Base-by-base conservation (phyloP, 116 monocot genomes). In the Posidonia oceanica region DNA sequence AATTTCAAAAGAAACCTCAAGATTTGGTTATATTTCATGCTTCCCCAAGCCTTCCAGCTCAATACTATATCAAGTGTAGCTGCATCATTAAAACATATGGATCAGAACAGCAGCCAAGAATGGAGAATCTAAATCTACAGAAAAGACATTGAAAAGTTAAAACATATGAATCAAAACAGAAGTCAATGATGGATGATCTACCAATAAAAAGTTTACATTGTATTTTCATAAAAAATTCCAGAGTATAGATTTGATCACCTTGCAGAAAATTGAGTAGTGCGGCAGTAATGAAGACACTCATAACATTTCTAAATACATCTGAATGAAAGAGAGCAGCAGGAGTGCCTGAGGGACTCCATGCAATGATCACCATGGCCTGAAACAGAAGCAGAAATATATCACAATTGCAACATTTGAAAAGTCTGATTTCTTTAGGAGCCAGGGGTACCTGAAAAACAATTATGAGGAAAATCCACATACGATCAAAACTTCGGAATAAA, bases 31-130 rank as follows among this genome's bases (percentile, higher is more conserved):
- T 72, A 87, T 62, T 76, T 73, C 98, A 98, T 83, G 72, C 79
- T 88, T 77, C 93, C 93, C 98, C 93, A 90, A 59, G 93, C 86
- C 77, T 93, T 98, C 90, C 88, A 98, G 72, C 93, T 93, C 65
- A 98, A 85, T 71, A 89, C 73, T 61, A 98, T 86, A 78, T 98
- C 98, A 68, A 98, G 74, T 44, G 79, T 55, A 67, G 93, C 98
- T 98, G 83, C 69, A 72, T 63, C 14, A 22, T 38, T 37, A 12
- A 59, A 60, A 22, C 41, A 61, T 3, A 42, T 22, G 21, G 29
- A 41, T 36, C 17, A 58, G 17, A 58, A 58, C 17, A 7, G 21
- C 58, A 58, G 58, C 0, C 20, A 58, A 58, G 17, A 58, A 58
- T 21, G 4, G 21, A 58, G 58, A 7, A 48, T 42, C 42, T 42